A percentile compares a stretch with the other conserved stretches of the same genome.
These are phyloP conservation scores for Auricularia sp. DNA, from an alignment of 768 basidiomycete genomes.

Conservation along the genomic window DNA sequence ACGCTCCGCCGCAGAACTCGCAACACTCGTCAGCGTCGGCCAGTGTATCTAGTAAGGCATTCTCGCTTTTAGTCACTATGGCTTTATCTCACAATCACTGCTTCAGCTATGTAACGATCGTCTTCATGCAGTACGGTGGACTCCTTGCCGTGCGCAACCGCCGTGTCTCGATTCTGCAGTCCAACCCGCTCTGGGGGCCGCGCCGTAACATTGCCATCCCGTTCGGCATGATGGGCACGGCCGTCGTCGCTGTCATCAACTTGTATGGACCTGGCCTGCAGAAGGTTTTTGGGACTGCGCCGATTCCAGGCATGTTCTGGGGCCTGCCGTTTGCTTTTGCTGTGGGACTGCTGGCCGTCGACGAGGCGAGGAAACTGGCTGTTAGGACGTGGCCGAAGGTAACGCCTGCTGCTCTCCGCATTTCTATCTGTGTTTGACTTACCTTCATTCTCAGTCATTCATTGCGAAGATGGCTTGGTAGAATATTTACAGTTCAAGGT, in stretches of 20 bases:
- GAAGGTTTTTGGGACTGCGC: conserved; percentile 32
- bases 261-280: conserved; percentile 37
- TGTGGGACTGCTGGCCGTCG: conserved; percentile 29
- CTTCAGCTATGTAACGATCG: conserved; percentile 38
- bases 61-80: neutral
- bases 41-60: conserved; percentile 34
- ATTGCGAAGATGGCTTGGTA: neutral
- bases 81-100: neutral
- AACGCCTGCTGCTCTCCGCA: neutral
- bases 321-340: conserved; percentile 37
- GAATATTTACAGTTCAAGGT: neutral
- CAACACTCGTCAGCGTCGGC: conserved; percentile 28
- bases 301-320: conserved; percentile 41
- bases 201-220: conserved; percentile 34
- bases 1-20: conserved; percentile 22
- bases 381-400: conserved; percentile 37
- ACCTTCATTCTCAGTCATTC: neutral
- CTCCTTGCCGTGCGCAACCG: conserved; percentile 36
- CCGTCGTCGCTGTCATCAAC: conserved; percentile 34
- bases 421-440: too few relatives aligned
- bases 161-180: conserved; percentile 33
- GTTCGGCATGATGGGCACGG: conserved; percentile 30
- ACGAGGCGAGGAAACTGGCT: conserved; percentile 36
- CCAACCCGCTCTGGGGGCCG: conserved; percentile 39
- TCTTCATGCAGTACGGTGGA: conserved; percentile 35